Base-by-base conservation (phyloP, 208 protist genomes). In the Sergeia podlipaevii region DNA sequence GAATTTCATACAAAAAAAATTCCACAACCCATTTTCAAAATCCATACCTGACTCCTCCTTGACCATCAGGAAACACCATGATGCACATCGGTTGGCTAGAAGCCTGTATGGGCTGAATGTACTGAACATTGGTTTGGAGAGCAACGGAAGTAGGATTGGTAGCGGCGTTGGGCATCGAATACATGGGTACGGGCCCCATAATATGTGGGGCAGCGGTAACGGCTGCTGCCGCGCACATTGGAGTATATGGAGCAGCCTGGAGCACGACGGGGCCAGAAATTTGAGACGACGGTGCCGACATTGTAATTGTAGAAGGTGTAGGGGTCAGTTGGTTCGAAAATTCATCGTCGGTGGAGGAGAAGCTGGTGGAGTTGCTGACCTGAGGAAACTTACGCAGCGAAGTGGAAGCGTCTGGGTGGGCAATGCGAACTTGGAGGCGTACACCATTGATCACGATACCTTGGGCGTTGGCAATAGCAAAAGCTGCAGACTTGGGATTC, bases 371-470 rank as follows among this genome's bases (percentile, higher is more conserved):
- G 43, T 53, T 0, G 60, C 5, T 15, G 49, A 13, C 32, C 18
- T 17, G 36, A n/a, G n/a, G n/a, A n/a, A n/a, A n/a, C n/a, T 70
- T 70, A 23, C 64, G 61, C 28, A 67, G 57, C 0, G 62, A 46
- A 34, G 52, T 55, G 39, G 68, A 83, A 24, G 74, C 75, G 39
- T 70, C 67, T 3, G 70, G 67, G 37, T 81, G 70, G 8, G 83
- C 79, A 32, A 79, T 64, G 32, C 85, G 80, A 17, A 92, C 85
- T 64, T 92, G 85, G 33, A 92, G 85, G 37, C 58, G 42, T 23
- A 52, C 70, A 23, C 75, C 72, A 33, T 57, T 65, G 26, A 92
- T 43, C 0, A 70, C 36, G 43, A 58, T 37, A 20, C 85, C 80
- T 18, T 79, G 47, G 17, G 89, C 60, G 1, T 29, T 59, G 18